phyloP scores from a whole-genome alignment of 495 filamentous ascomycete species.

The Friedmanniomyces simplex region DNA sequence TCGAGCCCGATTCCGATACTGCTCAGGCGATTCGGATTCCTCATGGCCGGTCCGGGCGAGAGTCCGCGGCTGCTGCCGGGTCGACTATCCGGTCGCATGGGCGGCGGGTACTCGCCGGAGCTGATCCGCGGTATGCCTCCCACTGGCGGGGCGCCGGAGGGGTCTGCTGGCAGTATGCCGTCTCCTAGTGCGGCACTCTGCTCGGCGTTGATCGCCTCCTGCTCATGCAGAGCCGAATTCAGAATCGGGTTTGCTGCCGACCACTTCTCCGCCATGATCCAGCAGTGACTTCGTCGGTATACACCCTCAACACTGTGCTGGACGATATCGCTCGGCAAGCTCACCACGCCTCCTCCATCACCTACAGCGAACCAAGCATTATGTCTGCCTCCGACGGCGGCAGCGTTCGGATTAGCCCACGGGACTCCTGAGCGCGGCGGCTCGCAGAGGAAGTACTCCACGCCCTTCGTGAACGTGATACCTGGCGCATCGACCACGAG shows the following conservation, averaged over 20 bases:
- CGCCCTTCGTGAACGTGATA: constrained; percentile 62
- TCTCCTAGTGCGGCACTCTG: background rate
- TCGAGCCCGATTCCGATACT: constrained; percentile 27
- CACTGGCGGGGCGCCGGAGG: background rate
- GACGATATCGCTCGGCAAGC: constrained; percentile 69
- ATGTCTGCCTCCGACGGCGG: constrained; percentile 36
- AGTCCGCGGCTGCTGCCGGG: background rate
- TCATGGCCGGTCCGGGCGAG: background rate
- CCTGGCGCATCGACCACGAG: constrained; percentile 79
- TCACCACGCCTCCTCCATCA: constrained; percentile 54
- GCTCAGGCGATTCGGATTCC: constrained; percentile 9
- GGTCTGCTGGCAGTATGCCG: background rate
- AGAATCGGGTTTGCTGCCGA: constrained; percentile 26
- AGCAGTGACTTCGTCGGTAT: constrained; percentile 86
- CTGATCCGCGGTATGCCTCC: background rate
- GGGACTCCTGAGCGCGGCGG: constrained; percentile 71
- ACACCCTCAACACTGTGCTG: constrained; percentile 83
- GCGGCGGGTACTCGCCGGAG: background rate
- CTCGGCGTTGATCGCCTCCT: constrained; percentile 17
- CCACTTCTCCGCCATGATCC: constrained; percentile 74
- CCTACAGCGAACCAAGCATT: constrained; percentile 74
- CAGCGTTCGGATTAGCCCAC: constrained; percentile 64
- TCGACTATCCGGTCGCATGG: background rate
- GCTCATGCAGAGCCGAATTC: constrained; percentile 19
- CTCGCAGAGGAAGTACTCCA: constrained; percentile 96